Base-by-base conservation (phyloP, 495 filamentous ascomycete genomes). In the Peziza echinospora region DNA sequence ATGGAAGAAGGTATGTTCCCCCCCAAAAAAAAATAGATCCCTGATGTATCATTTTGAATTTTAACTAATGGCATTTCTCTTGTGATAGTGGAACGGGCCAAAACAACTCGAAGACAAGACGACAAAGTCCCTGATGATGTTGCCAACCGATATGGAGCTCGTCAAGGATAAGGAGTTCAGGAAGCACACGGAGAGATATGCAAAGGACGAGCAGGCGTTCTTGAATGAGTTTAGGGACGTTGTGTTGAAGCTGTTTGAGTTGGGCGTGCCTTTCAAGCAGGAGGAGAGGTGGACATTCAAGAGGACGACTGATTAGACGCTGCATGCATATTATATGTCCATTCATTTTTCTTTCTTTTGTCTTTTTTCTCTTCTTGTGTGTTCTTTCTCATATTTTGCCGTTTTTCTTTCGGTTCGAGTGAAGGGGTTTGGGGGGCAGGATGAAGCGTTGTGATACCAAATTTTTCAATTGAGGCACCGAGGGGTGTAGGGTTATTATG, bases 91-190 rank as follows among this genome's bases (percentile, higher is more conserved):
- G 89, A 75, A 87, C 60, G 89, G 89, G 17, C 84, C 85, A 26
- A 70, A 69, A 58, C 67, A 71, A 59, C 56, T 51, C 6, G 56
- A 59, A 42, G 89, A 97, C 66, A 76, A 78, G 64, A 70, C 65
- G 58, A 84, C 76, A 54, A 82, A 84, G 71, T 71, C 71, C 42
- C 66, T 97, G 54, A 97, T 97, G 89, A 97, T 97, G 89, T 67
- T 97, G 57, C 89, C 89, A 48, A 77, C 84, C 47, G 89, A 97
- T 60, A 76, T 91, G 65, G 83, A 76, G 26, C 64, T 97, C 43
- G 63, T 89, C 62, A 77, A 85, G 66, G 89, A 97, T 66, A 83
- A 87, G 71, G 68, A 65, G 44, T 93, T 96, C 75, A 76, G 71
- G 67, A 65, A 72, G 59, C 78, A 81, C 60, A 84, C 89, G 40